These are phyloP conservation scores for Russula earlei DNA, from an alignment of 768 basidiomycete genomes.

Conservation along the genomic window DNA sequence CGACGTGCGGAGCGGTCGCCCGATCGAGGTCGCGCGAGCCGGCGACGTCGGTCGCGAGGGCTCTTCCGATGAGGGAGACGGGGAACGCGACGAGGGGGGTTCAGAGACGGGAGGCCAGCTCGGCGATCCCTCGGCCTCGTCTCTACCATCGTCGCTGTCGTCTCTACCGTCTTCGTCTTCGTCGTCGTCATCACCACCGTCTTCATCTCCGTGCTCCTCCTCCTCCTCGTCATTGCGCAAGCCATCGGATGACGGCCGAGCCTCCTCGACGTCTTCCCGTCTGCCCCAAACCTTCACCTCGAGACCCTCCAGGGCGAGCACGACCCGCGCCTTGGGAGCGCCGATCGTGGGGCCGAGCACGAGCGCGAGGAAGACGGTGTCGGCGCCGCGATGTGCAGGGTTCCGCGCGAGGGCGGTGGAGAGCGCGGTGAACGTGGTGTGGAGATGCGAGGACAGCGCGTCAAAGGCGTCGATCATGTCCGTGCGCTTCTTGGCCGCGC, in stretches of 20 bases:
- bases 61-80: slow-evolving; percentile 19
- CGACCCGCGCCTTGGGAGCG: slow-evolving; percentile 49
- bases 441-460: slow-evolving; percentile 60
- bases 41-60: slow-evolving; percentile 11
- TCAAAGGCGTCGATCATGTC: slow-evolving; percentile 62
- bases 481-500: slow-evolving; percentile 46
- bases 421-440: slow-evolving; percentile 64
- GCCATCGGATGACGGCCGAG: neutral
- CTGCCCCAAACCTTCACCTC: slow-evolving; percentile 35
- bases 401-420: slow-evolving; percentile 51
- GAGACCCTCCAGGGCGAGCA: slow-evolving; percentile 57
- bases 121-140: neutral
- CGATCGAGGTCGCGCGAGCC: slow-evolving; percentile 4
- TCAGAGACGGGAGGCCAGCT: slow-evolving; percentile 19
- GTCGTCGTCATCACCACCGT: slow-evolving; percentile 15
- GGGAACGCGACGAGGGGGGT: slow-evolving; percentile 25
- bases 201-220: slow-evolving; percentile 8
- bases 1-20: slow-evolving; percentile 11
- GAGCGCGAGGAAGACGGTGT: slow-evolving; percentile 47
- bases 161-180: slow-evolving; percentile 4
- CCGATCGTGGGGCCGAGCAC: slow-evolving; percentile 57
- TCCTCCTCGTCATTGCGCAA: slow-evolving; percentile 13
- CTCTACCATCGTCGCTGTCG: neutral
- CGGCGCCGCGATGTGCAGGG: slow-evolving; percentile 3
- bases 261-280: slow-evolving; percentile 8